Base-by-base conservation (phyloP, 495 filamentous ascomycete genomes). In the Aspergillus sparsus region DNA sequence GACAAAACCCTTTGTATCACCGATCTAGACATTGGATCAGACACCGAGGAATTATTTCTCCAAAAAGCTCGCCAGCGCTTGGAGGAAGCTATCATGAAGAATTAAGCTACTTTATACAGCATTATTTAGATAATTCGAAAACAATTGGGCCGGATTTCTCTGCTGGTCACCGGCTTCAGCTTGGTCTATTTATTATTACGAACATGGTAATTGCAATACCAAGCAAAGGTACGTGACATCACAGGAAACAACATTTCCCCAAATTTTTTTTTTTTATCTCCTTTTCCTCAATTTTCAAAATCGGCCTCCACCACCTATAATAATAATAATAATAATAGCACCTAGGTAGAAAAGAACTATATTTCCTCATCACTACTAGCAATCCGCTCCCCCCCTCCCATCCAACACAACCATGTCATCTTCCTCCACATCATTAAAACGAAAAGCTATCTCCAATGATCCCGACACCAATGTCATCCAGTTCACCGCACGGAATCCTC, bases 1-100 rank as follows among this genome's bases (percentile, higher is more conserved):
- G 82, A 83, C 49, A 89, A 91, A 72, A 87, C 80, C 1, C 62
- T 87, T 15, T 67, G 70, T 56, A 60, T 84, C 34, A 18, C 55
- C 44, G 68, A 67, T 39, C 18, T 77, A 42, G 53, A 64, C 7
- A 69, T 74, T 45, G 67, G 60, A 21, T 33, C 60, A 5, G 66
- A 68, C 9, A 57, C 55, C 36, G 68, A 77, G 39, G 68, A 74
- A 27, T 52, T 41, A 12, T 70, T 71, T 33, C 53, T 76, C n/a
- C 62, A 67, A 27, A 55, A 63, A 27, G 60, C 65, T 36, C 59
- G 41, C 16, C 11, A 50, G 31, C 57, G 37, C 21, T 45, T 66
- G 13, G 44, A 60, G 46, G 62, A 62, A 0, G 64, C 56, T 16
- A 35, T 64, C 5, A 34, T 53, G 6, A 51, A 54, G 55, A 64